Evolutionary conservation across 2,329 filamentous ascomycete genomes (phyloP).

Genomic region (Talaromyces sp.): DNA sequence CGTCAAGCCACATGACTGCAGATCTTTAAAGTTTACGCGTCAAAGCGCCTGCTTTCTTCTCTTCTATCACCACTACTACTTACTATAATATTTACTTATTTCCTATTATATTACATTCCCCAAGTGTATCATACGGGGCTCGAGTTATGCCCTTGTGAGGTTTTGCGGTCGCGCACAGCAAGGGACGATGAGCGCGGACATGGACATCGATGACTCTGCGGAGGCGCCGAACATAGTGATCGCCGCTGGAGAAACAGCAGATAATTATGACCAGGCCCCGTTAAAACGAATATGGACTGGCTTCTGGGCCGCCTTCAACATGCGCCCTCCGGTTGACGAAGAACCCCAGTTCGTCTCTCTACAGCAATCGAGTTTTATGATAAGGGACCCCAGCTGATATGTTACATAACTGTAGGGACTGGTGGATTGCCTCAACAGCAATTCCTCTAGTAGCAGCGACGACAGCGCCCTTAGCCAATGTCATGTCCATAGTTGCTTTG

Average conservation of each 20-base stretch:
- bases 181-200: background rate
- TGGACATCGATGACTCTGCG: background rate
- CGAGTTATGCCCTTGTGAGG: background rate
- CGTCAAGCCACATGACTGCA: background rate
- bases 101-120: background rate
- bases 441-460: slow-evolving; percentile 78
- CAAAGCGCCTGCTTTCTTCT: background rate
- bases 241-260: background rate
- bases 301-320: background rate
- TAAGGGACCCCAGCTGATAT: background rate
- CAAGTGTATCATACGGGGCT: background rate
- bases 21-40: background rate
- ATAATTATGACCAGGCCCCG: background rate
- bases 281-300: background rate
- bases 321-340: background rate
- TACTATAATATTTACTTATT: background rate
- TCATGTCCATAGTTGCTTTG: slow-evolving; percentile 82
- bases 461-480: slow-evolving; percentile 77
- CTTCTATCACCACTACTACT: background rate
- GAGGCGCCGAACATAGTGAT: background rate
- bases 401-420: slow-evolving; percentile 26
- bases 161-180: background rate
- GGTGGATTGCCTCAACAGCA: slow-evolving; percentile 48
- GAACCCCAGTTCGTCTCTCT: background rate
- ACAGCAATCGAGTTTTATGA: background rate